A percentile compares a stretch with the other conserved stretches of the same genome.
phyloP scores from a whole-genome alignment of 805 yeast species.

The Candida bentonensis region DNA sequence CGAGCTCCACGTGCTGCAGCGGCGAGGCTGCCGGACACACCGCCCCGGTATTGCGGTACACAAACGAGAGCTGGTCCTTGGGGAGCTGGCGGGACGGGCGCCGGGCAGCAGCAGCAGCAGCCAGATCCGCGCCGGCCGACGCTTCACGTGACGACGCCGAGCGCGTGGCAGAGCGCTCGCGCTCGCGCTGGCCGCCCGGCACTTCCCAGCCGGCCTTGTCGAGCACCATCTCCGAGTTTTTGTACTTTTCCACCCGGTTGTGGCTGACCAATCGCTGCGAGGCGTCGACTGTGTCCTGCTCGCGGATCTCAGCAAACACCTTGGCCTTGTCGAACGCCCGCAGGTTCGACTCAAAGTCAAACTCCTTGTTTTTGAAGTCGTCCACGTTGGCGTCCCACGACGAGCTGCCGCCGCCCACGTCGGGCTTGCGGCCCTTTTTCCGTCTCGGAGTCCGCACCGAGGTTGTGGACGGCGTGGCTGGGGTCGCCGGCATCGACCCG shows the following conservation, averaged over 20 bases:
- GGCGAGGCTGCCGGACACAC: slow-evolving; percentile 41
- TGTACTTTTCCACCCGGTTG: slow-evolving; percentile 38
- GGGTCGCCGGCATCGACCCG: slow-evolving; percentile 5
- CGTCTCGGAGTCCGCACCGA: slow-evolving; percentile 1
- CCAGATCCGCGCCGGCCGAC: slow-evolving; percentile 44
- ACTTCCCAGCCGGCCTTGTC: slow-evolving; percentile 20
- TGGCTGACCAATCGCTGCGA: slow-evolving; percentile 58
- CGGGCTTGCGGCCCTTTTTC: slow-evolving; percentile 3
- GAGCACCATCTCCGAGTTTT: slow-evolving; percentile 63
- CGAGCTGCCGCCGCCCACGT: slow-evolving; percentile 12
- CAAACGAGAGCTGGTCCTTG: slow-evolving; percentile 1
- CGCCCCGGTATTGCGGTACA: slow-evolving; percentile 8
- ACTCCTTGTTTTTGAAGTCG: slow-evolving; percentile 45
- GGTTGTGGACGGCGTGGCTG: slow-evolving; percentile 2
- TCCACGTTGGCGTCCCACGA: slow-evolving; percentile 16
- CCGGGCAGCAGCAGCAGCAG: slow-evolving; percentile 11
- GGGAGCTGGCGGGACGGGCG: slow-evolving; percentile 3
- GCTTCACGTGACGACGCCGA: no score
- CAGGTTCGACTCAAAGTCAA: slow-evolving; percentile 74
- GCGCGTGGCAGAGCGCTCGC: slow-evolving; percentile 1
- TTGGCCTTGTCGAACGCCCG: slow-evolving; percentile 68
- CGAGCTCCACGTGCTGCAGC: slow-evolving; percentile 65
- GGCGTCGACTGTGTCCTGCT: slow-evolving; percentile 46
- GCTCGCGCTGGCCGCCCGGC: neutral
- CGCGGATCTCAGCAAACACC: slow-evolving; percentile 65